Conservation (phyloP, 75 land plant species). For the Sequoia sempervirens region DNA sequence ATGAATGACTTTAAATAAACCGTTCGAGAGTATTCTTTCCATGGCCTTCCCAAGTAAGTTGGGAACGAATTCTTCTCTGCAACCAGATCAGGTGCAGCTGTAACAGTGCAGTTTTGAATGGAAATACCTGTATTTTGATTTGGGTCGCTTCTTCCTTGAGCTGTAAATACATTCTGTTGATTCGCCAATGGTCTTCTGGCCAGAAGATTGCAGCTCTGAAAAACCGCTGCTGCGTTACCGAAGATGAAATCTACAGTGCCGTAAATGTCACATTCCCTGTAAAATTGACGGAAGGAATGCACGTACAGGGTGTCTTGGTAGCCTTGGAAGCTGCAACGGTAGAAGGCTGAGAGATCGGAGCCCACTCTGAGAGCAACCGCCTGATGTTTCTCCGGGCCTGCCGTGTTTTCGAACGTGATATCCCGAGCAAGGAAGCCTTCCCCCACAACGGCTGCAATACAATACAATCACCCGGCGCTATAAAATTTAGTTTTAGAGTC, state of each 20-base stretch:
- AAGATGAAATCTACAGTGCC: conserved; percentile 74
- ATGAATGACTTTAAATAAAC: conserved; percentile 43
- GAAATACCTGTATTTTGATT: conserved; percentile 70
- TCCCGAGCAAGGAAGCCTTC: conserved; percentile 41
- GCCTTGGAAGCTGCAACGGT: conserved; percentile 42
- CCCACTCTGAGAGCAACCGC: conserved; percentile 58
- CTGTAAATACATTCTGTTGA: conserved; percentile 57
- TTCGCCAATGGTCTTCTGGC: conserved; percentile 40
- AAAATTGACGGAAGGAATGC: conserved; percentile 55
- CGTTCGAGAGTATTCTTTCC: conserved; percentile 69
- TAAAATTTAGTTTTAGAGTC: too few species aligned
- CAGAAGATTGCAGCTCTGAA: conserved; percentile 60
- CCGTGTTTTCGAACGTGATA: conserved; percentile 55
- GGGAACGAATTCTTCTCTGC: conserved; percentile 12
- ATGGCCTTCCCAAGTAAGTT: conserved; percentile 64
- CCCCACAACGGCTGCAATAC: conserved; percentile 35
- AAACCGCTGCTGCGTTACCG: conserved; percentile 53
- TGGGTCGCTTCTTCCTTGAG: conserved; percentile 62
- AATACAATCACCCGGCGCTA: neutral
- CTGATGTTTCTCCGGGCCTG: conserved; percentile 49
- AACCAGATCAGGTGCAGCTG: conserved; percentile 40
- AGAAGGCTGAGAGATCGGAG: conserved; percentile 44
- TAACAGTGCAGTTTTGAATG: conserved; percentile 47
- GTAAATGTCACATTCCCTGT: conserved; percentile 43
- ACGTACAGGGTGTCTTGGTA: conserved; percentile 59